Evolutionary conservation across 2,329 filamentous ascomycete genomes (phyloP), one percentile per base, ranked within the genome.

Genomic region (Aureobasidium sp.): DNA sequence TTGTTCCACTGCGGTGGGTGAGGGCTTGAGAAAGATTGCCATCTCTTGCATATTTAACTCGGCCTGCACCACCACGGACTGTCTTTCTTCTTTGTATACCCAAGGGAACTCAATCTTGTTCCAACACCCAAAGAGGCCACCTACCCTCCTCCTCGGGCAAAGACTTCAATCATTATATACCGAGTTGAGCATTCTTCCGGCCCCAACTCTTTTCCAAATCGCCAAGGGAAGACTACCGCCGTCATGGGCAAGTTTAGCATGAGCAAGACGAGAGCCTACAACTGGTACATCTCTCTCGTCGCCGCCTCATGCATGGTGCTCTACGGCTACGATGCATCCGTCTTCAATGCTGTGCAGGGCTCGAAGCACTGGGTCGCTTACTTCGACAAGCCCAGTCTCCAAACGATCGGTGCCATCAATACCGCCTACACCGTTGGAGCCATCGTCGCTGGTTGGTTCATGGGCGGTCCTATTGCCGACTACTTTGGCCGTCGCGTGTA

Each of bases 261-360:
- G 59, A 66, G 70, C 64, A 61, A 65, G 14, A 76, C 72, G 65
- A 72, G 73, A 66, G 69, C 74, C 54, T 81, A 80, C 71, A 81
- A 81, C 69, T 79, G 77, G 77, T 88, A 86, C 76, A 84, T 87
- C 66, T 86, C 85, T 63, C 77, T 88, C 56, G 83, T 89, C 66
- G 86, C 86, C 62, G 86, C 87, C 68, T 84, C 85, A 71, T 89
- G 85, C 72, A 89, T 89, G 87, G 85, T 89, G 24, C 78, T 90
- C 48, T 89, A 89, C 70, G 87, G 87, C 62, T 89, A 89, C 70
- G 87, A 89, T 79, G 85, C 86, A 1, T 87, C 85, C 40, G 86
- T 88, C 50, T 90, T 85, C 78, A 90, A 90, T 71, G 85, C 86
- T 5, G 82, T 88, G 6, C 86, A 88, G 72, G 84, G 83, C 35